These are phyloP conservation scores for Sparassis latifolia DNA, from an alignment of 1,284 basidiomycete species.

Conservation along the genomic window DNA sequence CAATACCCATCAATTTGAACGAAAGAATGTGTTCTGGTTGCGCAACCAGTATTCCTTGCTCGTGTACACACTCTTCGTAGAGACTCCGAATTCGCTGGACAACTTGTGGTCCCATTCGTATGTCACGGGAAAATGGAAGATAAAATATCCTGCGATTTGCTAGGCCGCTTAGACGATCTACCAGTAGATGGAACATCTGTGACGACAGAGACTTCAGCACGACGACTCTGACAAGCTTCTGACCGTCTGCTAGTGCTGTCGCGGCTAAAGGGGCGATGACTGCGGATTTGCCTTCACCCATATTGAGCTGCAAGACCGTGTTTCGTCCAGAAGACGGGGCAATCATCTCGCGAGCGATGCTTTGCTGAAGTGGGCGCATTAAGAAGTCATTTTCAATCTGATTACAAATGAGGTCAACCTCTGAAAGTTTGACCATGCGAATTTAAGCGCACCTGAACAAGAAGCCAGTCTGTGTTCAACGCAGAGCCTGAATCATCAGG, in stretches of 20 bases:
- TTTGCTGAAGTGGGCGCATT: slow-evolving; percentile 1
- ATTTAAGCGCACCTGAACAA: slow-evolving; percentile 33
- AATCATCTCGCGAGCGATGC: slow-evolving; percentile 44
- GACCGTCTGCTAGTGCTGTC: slow-evolving; percentile 33
- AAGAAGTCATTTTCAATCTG: slow-evolving; percentile 42
- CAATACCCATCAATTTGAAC: slow-evolving; percentile 37
- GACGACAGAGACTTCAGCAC: slow-evolving; percentile 36
- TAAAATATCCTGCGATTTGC: slow-evolving; percentile 40
- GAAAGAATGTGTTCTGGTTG: slow-evolving; percentile 53
- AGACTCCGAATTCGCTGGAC: slow-evolving; percentile 23
- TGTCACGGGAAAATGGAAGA: slow-evolving; percentile 41
- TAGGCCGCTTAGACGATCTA: slow-evolving; percentile 36
- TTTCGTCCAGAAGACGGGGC: slow-evolving; percentile 30
- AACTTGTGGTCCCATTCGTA: slow-evolving; percentile 16
- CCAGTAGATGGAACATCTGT: slow-evolving; percentile 45
- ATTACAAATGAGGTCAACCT: neutral
- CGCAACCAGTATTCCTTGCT: slow-evolving; percentile 36
- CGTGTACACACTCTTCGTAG: slow-evolving; percentile 31
- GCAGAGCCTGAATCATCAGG: neutral
- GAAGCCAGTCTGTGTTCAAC: slow-evolving; percentile 35
- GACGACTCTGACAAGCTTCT: slow-evolving; percentile 38
- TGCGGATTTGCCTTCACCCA: slow-evolving; percentile 55
- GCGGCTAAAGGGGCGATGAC: slow-evolving; percentile 44
- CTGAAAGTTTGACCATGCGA: no score
- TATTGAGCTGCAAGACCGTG: slow-evolving; percentile 44